These are phyloP conservation scores for Pyrenochaeta sp. DNA, from an alignment of 2,329 filamentous ascomycete genomes.

Conservation along the genomic window DNA sequence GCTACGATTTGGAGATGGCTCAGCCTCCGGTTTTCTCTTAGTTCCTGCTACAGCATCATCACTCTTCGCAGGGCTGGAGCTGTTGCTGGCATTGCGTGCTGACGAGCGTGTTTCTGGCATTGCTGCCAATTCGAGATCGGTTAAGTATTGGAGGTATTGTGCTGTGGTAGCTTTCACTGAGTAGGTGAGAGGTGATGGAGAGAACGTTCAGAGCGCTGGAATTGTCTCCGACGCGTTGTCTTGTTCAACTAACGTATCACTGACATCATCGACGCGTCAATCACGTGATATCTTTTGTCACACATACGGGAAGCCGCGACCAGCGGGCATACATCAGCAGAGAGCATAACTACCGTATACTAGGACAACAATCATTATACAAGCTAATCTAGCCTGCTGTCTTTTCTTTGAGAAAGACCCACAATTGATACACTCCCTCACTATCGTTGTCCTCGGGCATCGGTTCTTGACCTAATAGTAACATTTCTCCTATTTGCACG, in stretches of 20 bases:
- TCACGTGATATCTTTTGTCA: background rate
- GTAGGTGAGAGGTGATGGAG: background rate
- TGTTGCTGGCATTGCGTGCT: constrained; percentile 22
- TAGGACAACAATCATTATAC: background rate
- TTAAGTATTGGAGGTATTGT: background rate
- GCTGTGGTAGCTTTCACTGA: background rate
- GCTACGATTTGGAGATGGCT: constrained; percentile 52
- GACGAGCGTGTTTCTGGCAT: constrained; percentile 45
- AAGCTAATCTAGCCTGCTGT: background rate
- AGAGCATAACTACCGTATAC: background rate
- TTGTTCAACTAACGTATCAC: background rate
- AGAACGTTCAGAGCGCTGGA: background rate
- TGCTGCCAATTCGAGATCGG: constrained; percentile 4
- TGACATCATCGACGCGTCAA: background rate
- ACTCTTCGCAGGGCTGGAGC: constrained; percentile 31
- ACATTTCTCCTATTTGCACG: too few relatives aligned
- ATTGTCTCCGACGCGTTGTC: background rate
- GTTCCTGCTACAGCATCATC: constrained; percentile 45
- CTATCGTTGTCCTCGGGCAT: too few relatives aligned
- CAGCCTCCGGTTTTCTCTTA: constrained; percentile 53
- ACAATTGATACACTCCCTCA: background rate
- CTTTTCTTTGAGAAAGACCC: background rate
- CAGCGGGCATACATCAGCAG: background rate
- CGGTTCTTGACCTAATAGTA: too few relatives aligned
- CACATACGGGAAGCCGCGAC: background rate